Conservation (phyloP, 2,329 filamentous ascomycete genomes). For the Beauveria sp. region DNA sequence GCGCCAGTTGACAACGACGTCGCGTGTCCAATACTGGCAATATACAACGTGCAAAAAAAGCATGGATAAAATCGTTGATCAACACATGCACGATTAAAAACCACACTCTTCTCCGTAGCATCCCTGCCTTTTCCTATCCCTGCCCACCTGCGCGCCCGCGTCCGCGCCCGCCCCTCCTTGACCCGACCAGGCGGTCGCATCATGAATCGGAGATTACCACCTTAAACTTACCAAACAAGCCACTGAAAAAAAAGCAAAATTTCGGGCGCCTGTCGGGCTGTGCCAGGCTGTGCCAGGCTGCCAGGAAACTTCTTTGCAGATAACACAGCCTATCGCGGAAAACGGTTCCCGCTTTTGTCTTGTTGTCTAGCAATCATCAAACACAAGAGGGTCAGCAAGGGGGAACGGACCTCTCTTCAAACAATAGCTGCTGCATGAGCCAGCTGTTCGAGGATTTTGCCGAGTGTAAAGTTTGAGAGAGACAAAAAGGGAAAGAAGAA, state of each 20-base stretch:
- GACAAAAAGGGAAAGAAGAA: no score
- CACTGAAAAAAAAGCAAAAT: not conserved
- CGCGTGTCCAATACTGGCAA: not conserved
- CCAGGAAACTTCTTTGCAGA: no score
- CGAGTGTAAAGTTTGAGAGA: not conserved
- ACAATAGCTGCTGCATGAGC: not conserved
- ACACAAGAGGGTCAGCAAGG: not conserved
- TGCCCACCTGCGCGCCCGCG: not conserved
- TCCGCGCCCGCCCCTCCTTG: not conserved
- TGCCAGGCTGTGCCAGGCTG: no score
- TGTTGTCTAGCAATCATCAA: conserved; percentile 9
- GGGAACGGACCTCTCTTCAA: not conserved
- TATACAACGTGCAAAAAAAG: not conserved
- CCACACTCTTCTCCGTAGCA: no score
- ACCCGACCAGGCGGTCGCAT: not conserved
- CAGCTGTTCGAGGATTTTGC: not conserved
- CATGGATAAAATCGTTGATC: not conserved
- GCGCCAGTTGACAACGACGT: no score
- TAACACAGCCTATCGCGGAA: not conserved
- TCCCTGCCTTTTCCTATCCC: not conserved
- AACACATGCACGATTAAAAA: no score
- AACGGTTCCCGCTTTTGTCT: not conserved
- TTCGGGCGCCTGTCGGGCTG: no score
- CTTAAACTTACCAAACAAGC: no score
- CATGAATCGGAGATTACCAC: not conserved